Evolutionary conservation across 2,329 filamentous ascomycete genomes (phyloP), one percentile per base, ranked within the genome.

Genomic region (Alternaria metachromatica): DNA sequence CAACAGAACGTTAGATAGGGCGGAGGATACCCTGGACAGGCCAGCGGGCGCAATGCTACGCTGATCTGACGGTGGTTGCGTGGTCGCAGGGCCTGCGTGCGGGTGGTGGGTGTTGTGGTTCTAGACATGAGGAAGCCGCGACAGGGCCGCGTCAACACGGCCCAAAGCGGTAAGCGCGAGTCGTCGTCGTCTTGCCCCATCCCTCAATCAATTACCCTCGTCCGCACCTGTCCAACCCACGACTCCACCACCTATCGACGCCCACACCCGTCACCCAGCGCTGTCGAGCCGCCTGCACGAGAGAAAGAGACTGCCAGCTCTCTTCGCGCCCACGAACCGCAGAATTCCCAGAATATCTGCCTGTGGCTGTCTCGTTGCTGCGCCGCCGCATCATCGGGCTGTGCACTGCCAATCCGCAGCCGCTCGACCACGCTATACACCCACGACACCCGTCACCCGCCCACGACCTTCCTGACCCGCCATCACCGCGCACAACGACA

Each of bases 351-450:
- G 58, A 62, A 71, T 65, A 66, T 48, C 58, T 60, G 58, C 51
- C 46, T 59, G 63, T 56, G 54, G 58, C 60, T 58, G n/a, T 60
- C 46, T 43, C 58, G 57, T 59, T 68, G 69, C 69, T 63, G 68
- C 67, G 67, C 65, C 59, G 67, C 65, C 60, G 60, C 67, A 66
- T 70, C 60, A 70, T 65, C 62, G 60, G 69, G 69, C 69, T 70
- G 69, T 71, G 69, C 65, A 71, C 55, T 58, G 61, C 63, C 61
- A 63, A 59, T 62, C 62, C 65, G 63, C 66, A 69, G 66, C 66
- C 66, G 63, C 51, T 37, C 55, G 21, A 46, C 43, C 60, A 58
- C 60, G 46, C 60, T 60, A 55, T 60, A 56, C 56, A 62, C 57
- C 58, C 12, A 46, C n/a, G 53, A 37, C 55, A 20, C 65, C 65